Evolutionary conservation across 108 stramenopile species (phyloP).

Genomic region (Asterionellopsis glacialis): DNA sequence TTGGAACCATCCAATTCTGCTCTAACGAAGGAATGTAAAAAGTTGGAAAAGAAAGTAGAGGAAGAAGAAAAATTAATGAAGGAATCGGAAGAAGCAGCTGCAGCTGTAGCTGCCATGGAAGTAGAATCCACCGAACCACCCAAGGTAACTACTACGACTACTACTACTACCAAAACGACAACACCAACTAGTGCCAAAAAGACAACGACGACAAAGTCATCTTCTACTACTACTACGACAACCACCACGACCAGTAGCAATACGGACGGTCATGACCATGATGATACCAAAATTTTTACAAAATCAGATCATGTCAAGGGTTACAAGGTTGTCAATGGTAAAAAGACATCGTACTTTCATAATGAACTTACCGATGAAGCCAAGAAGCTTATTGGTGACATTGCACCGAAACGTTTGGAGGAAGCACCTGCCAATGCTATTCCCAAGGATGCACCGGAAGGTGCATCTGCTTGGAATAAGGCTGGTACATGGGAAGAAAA

Average conservation of each 20-base stretch:
- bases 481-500: conserved; percentile 94
- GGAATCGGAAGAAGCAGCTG: conserved; percentile 12
- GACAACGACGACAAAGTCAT: conserved; percentile 6
- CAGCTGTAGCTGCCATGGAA: conserved; percentile 10
- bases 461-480: conserved; percentile 78
- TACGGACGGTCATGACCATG: conserved; percentile 6
- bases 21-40: conserved; percentile 52
- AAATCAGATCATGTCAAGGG: conserved; percentile 85
- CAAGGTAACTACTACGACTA: conserved; percentile 5
- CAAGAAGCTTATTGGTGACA: conserved; percentile 88
- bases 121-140: conserved; percentile 1
- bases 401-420: conserved; percentile 89
- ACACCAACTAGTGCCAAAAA: neutral
- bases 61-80: conserved; percentile 36
- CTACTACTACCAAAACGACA: neutral
- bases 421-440: conserved; percentile 6
- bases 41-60: conserved; percentile 38
- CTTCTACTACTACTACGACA: conserved; percentile 2
- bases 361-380: conserved; percentile 93
- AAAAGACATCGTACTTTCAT: conserved; percentile 94
- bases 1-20: conserved; percentile 75
- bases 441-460: conserved; percentile 11
- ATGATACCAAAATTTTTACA: conserved; percentile 49
- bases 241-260: conserved; percentile 5
- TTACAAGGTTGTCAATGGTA: conserved; percentile 95